phyloP scores from a whole-genome alignment of 768 basidiomycete species.

The Mycena chlorophos region DNA sequence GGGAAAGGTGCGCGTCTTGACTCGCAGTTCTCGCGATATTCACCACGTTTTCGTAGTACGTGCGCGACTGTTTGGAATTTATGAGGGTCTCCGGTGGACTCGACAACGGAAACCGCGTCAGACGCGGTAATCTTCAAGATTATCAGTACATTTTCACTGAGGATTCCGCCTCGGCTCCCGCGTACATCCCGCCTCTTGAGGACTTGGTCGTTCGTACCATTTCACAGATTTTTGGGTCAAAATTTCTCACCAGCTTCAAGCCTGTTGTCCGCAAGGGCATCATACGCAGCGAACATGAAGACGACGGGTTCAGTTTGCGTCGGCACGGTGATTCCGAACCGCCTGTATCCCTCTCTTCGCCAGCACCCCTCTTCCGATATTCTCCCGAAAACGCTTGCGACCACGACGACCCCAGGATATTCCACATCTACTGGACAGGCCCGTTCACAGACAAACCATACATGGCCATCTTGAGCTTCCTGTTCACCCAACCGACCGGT shows the following conservation, averaged over 20 bases:
- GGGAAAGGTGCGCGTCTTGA: slow-evolving; percentile 55
- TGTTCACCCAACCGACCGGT: slow-evolving; percentile 92
- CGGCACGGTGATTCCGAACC: slow-evolving; percentile 66
- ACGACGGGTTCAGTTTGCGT: slow-evolving; percentile 57
- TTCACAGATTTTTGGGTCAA: not conserved
- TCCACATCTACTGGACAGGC: slow-evolving; percentile 99
- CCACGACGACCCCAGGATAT: slow-evolving; percentile 79
- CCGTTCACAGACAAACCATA: slow-evolving; percentile 99
- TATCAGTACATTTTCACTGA: slow-evolving; percentile 91
- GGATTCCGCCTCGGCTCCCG: slow-evolving; percentile 26
- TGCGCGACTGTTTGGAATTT: slow-evolving; percentile 94
- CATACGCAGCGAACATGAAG: slow-evolving; percentile 39
- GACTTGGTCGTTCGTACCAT: not conserved
- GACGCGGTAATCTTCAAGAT: slow-evolving; percentile 73
- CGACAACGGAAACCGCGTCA: slow-evolving; percentile 74
- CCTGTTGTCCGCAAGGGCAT: slow-evolving; percentile 11
- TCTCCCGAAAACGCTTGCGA: slow-evolving; percentile 64
- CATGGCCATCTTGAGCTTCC: slow-evolving; percentile 90
- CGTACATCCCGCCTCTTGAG: not conserved
- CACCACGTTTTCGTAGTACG: slow-evolving; percentile 56
- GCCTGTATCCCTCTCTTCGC: slow-evolving; percentile 46
- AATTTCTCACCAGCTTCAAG: not conserved
- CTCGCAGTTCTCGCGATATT: slow-evolving; percentile 16
- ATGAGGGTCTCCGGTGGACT: slow-evolving; percentile 86
- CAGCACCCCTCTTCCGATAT: slow-evolving; percentile 55